A percentile compares a stretch with the other conserved stretches of the same genome.
Conservation (phyloP, 1,284 basidiomycete genomes). For the Leccinum subrobustum region DNA sequence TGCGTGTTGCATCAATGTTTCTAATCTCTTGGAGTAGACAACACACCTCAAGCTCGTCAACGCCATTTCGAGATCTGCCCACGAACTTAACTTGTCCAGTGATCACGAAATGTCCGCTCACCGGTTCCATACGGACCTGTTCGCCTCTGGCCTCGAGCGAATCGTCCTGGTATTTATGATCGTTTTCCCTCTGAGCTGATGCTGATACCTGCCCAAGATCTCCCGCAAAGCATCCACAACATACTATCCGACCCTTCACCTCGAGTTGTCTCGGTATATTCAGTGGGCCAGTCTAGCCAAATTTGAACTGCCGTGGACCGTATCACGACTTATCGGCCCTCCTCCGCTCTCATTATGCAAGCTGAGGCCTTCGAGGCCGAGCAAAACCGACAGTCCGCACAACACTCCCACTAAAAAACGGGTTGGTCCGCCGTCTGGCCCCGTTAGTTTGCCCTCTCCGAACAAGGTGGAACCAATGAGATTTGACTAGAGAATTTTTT, state of each 20-base stretch:
- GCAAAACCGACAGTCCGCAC: constrained; percentile 18
- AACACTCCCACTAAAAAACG: constrained; percentile 26
- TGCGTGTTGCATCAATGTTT: constrained; percentile 1
- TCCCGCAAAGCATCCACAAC: constrained; percentile 89
- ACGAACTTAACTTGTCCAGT: constrained; percentile 60
- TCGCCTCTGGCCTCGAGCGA: constrained; percentile 85
- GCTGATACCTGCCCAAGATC: constrained; percentile 52
- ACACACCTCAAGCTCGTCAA: constrained; percentile 85
- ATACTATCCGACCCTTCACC: constrained; percentile 90
- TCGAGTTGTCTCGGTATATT: constrained; percentile 87
- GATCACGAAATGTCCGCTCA: constrained; percentile 74
- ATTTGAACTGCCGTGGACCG: constrained; percentile 73
- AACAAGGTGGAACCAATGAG: constrained; percentile 30
- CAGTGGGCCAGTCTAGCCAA: constrained; percentile 59
- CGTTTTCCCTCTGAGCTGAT: constrained; percentile 14
- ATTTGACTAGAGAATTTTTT: constrained; percentile 20
- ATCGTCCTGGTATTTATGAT: constrained; percentile 59
- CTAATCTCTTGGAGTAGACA: constrained; percentile 52
- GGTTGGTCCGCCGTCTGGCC: constrained; percentile 12
- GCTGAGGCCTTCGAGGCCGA: constrained; percentile 15
- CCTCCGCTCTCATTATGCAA: constrained; percentile 63
- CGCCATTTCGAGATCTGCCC: constrained; percentile 61
- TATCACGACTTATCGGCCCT: constrained; percentile 66
- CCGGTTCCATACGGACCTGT: constrained; percentile 80
- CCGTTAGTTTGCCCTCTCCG: constrained; percentile 23